These are phyloP conservation scores for Euphorbia schlechtendalii DNA, from an alignment of 441 rosid genomes.

Conservation along the genomic window DNA sequence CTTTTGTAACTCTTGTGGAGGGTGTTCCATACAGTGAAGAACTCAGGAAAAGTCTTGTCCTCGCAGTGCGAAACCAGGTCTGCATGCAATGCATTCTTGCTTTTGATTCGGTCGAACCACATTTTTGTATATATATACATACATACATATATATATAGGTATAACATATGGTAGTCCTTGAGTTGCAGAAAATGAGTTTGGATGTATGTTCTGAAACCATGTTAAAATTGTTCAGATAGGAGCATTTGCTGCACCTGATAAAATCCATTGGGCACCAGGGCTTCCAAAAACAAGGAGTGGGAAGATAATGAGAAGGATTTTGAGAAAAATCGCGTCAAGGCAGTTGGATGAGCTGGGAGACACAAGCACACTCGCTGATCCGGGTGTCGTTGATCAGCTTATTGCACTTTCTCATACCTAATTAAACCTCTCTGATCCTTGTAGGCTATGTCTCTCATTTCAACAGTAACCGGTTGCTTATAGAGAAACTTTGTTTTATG, in stretches of 20 bases:
- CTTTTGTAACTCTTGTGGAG: constrained; percentile 84
- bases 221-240: constrained; percentile 51
- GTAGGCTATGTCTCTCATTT: not conserved
- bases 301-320: constrained; percentile 90
- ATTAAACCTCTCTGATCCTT: constrained; percentile 19
- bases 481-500: constrained; percentile 8
- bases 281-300: constrained; percentile 97
- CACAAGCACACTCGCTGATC: constrained; percentile 92
- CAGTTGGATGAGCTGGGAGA: constrained; percentile 89
- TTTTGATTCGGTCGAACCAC: not conserved
- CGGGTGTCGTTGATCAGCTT: constrained; percentile 69
- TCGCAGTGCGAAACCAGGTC: constrained; percentile 75
- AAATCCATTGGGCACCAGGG: constrained; percentile 89
- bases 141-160: no score
- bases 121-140: no score
- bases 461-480: not conserved
- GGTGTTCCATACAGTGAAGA: constrained; percentile 74
- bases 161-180: not conserved
- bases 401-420: constrained; percentile 56
- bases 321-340: constrained; percentile 83
- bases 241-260: constrained; percentile 93
- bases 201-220: not conserved
- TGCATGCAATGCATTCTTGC: constrained; percentile 2
- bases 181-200: not conserved
- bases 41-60: constrained; percentile 64